Percentiles rank a stretch among this genome's conserved stretches.
These are phyloP conservation scores for Tylopilus sp. DNA, from an alignment of 1,284 basidiomycete genomes.

Conservation along the genomic window DNA sequence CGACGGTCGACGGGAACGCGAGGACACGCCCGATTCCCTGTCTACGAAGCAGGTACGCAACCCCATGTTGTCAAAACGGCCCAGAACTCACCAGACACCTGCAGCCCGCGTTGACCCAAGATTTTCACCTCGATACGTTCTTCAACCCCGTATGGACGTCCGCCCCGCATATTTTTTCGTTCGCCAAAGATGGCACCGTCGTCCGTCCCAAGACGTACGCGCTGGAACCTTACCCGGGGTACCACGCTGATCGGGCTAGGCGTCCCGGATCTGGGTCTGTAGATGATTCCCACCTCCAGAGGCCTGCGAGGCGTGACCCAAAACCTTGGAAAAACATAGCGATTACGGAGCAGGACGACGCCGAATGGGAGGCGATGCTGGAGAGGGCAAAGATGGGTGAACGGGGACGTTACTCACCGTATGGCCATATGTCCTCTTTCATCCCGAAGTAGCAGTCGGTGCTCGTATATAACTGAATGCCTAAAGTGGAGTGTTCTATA, in stretches of 20 bases:
- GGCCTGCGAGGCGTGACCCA: neutral
- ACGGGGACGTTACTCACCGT: neutral
- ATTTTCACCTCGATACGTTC: constrained; percentile 20
- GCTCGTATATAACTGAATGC: neutral
- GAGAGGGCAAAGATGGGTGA: neutral
- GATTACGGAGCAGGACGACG: constrained; percentile 21
- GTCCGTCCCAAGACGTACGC: constrained; percentile 8
- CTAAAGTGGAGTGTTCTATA: neutral
- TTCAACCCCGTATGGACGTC: constrained; percentile 26
- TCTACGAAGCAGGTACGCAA: neutral
- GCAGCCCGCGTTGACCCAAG: neutral
- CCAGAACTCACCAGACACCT: neutral
- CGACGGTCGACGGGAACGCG: neutral
- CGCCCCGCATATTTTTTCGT: constrained; percentile 19
- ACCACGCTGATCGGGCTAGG: neutral
- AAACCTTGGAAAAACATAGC: constrained; percentile 23
- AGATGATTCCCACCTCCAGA: neutral
- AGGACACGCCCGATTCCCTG: neutral
- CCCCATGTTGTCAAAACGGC: no score
- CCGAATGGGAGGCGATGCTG: constrained; percentile 5
- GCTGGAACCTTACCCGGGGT: constrained; percentile 9
- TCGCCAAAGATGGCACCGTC: constrained; percentile 12
- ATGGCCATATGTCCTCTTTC: neutral
- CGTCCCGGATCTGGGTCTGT: neutral
- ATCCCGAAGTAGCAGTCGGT: neutral